Percentiles rank a stretch among this genome's conserved stretches.
phyloP scores from a whole-genome alignment of 1,284 basidiomycete species.

The Trichosporon inkin region DNA sequence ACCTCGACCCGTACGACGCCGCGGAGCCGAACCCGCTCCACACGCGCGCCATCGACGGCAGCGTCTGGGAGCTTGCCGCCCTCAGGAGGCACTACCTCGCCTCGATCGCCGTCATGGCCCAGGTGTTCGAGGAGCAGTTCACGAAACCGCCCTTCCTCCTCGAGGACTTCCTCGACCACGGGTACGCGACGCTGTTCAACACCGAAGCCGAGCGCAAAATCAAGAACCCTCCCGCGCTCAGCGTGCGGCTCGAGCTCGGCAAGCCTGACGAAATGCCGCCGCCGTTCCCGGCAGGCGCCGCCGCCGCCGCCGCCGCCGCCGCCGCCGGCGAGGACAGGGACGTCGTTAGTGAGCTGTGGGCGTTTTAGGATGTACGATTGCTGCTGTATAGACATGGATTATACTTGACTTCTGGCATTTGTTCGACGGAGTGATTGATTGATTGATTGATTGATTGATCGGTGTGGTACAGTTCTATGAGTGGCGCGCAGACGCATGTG shows the following conservation, averaged over 20 bases:
- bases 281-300: constrained; percentile 11
- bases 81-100: constrained; percentile 81
- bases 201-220: constrained; percentile 76
- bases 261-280: constrained; percentile 8
- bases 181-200: constrained; percentile 84
- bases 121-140: constrained; percentile 86
- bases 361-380: constrained; percentile 10
- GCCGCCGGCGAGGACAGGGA: constrained; percentile 10
- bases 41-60: constrained; percentile 76
- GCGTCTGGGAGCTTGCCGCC: constrained; percentile 84
- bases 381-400: background rate
- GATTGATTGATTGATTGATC: background rate
- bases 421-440: no score
- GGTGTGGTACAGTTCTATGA: background rate
- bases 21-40: constrained; percentile 68
- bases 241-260: constrained; percentile 37
- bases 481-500: constrained; percentile 2
- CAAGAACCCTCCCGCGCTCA: constrained; percentile 68
- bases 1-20: constrained; percentile 57
- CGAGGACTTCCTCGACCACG: constrained; percentile 97
- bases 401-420: constrained; percentile 6
- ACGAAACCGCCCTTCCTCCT: constrained; percentile 83
- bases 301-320: background rate
- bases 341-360: constrained; percentile 16
- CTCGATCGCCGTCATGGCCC: constrained; percentile 73